Conservation (phyloP, 257 asterid genomes). For the Solanum ahanhuiri region DNA sequence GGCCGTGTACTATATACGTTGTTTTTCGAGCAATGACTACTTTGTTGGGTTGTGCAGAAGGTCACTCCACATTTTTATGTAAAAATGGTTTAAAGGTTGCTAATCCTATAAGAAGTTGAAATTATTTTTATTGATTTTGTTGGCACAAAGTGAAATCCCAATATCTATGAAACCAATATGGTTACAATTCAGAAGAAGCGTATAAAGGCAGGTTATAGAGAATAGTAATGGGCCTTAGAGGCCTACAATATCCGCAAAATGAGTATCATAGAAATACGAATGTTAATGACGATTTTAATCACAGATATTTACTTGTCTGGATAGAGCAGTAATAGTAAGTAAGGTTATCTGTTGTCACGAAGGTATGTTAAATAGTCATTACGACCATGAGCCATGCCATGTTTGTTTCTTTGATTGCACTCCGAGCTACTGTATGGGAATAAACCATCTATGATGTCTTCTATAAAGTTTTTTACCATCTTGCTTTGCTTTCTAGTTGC, state of each 20-base stretch:
- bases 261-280: not conserved
- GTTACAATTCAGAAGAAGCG: not conserved
- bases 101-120: not conserved
- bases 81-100: not conserved
- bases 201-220: not conserved
- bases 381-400: too few relatives aligned
- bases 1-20: not conserved
- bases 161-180: not conserved
- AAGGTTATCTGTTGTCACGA: too few relatives aligned
- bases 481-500: too few relatives aligned
- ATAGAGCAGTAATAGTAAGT: too few relatives aligned
- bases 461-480: conserved; percentile 56
- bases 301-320: too few relatives aligned
- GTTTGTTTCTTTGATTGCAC: not conserved
- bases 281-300: too few relatives aligned
- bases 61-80: not conserved
- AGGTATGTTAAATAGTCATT: too few relatives aligned
- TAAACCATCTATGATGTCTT: conserved; percentile 27
- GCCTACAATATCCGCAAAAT: not conserved
- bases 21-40: not conserved
- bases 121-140: not conserved
- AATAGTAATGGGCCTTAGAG: not conserved
- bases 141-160: not conserved
- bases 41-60: not conserved
- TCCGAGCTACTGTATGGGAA: conserved; percentile 31